These are phyloP conservation scores for Neopestalotiopsis clavispora DNA, from an alignment of 2,329 filamentous ascomycete genomes.

Conservation along the genomic window DNA sequence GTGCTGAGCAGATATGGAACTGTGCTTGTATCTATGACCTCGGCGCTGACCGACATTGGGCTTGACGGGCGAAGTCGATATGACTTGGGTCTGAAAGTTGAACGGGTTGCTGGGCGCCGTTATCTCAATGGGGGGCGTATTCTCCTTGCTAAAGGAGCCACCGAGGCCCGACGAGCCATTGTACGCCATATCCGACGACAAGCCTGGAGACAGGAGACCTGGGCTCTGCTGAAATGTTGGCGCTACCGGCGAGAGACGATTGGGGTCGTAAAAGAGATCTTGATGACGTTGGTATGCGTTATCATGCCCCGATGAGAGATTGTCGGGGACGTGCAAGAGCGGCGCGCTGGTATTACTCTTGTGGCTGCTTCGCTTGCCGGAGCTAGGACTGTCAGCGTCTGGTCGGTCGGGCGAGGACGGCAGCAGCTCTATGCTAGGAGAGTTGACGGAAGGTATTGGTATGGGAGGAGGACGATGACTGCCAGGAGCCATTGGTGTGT, in stretches of 20 bases:
- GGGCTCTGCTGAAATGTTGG: constrained; percentile 31
- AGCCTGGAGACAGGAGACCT: constrained; percentile 20
- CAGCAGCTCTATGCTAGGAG: constrained; percentile 33
- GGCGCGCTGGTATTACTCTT: constrained; percentile 22
- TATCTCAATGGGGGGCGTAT: constrained; percentile 40
- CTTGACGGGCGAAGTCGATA: constrained; percentile 77
- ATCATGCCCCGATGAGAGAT: not conserved
- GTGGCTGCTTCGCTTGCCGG: constrained; percentile 10
- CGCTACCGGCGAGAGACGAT: constrained; percentile 36
- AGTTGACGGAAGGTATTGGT: constrained; percentile 31
- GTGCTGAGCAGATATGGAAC: constrained; percentile 84
- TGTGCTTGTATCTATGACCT: constrained; percentile 98
- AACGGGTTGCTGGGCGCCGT: constrained; percentile 72
- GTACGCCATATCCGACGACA: constrained; percentile 29
- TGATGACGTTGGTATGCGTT: constrained; percentile 12
- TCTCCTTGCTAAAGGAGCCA: constrained; percentile 30
- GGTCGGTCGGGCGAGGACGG: constrained; percentile 23
- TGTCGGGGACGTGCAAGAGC: constrained; percentile 25
- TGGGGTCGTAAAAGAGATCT: constrained; percentile 34
- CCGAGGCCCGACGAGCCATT: constrained; percentile 24
- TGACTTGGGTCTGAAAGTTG: constrained; percentile 88
- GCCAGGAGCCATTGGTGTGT: constrained; percentile 29
- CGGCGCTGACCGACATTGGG: constrained; percentile 88
- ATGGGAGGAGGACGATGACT: constrained; percentile 31
- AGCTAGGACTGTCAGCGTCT: not conserved